Evolutionary conservation across 441 rosid genomes (phyloP), one percentile per base, ranked within the genome.

Genomic region (Populus tomentosa): DNA sequence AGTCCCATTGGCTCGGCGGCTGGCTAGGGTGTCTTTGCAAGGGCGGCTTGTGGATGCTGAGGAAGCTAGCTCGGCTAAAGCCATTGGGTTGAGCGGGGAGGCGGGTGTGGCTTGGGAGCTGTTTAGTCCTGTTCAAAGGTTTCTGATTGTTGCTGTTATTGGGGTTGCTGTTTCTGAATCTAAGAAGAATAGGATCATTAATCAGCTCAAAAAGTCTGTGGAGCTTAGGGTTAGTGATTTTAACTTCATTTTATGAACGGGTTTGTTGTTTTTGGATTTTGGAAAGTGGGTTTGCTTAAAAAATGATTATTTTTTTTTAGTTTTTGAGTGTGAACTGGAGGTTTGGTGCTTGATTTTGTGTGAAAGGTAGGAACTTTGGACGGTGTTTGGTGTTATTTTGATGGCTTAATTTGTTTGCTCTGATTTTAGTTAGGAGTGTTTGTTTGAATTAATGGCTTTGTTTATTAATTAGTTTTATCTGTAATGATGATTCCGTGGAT

Each of bases 21-120:
- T 89, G 69, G 87, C 97, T 50, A 84, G 90, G 90, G 76, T 92
- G 65, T 89, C 97, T 71, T 93, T 92, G 59, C 90, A 86, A 62
- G 98, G 97, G 5, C 82, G 91, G 67, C 85, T 92, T 68, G 80
- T 90, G 8, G 82, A 90, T 56, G 91, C 88, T 10, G 90, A 87
- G 62, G 92, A 90, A 68, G 91, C 97, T 32, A 91, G 90, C 80
- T 90, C 98, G 1, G 81, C 90, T 33, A 69, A 75, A 66, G 79
- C 91, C 62, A 80, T 91, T 38, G 82, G 91, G 14, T 77, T 90
- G 65, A 70, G 85, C 79, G 75, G 64, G 7, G 92, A 88, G 1
- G 91, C 88, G 66, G 35, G 81, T 33, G 75, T 84, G 65, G 97
- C 97, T 11, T 93, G 98, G 98, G 89, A 94, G 84, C 88, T 95